These are phyloP conservation scores for Candida buenavistaensis DNA, from an alignment of 1,139 yeast species.

Conservation along the genomic window DNA sequence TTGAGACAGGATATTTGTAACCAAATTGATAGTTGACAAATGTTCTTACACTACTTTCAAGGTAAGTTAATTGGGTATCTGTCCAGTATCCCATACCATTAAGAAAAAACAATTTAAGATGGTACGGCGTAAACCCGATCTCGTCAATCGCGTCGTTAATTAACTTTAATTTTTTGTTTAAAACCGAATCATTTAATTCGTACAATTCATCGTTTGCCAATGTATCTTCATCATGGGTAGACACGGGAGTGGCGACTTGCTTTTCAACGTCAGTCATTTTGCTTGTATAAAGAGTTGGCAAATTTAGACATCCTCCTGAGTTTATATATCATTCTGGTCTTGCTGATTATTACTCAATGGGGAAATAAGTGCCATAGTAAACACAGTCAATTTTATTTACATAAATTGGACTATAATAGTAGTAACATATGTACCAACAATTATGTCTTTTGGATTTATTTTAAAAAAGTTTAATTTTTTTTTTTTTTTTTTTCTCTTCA, in stretches of 20 bases:
- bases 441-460: too few species aligned
- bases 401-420: too few species aligned
- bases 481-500: too few species aligned
- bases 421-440: too few species aligned
- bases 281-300: too few species aligned
- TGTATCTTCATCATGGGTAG: conserved; percentile 5
- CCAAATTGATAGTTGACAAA: conserved; percentile 45
- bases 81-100: conserved; percentile 67
- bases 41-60: conserved; percentile 37
- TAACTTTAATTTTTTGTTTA: conserved; percentile 28
- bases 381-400: too few species aligned
- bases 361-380: too few species aligned
- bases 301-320: too few species aligned
- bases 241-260: conserved; percentile 5
- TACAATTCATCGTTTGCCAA: conserved; percentile 17
- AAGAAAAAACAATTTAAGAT: conserved; percentile 36
- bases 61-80: conserved; percentile 55
- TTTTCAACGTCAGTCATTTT: conserved; percentile 9
- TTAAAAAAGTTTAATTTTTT: too few species aligned
- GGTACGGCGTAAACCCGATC: conserved; percentile 38
- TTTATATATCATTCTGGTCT: too few species aligned
- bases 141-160: conserved; percentile 35
- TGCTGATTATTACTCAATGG: too few species aligned
- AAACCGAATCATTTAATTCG: conserved; percentile 22
- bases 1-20: conserved; percentile 30